Evolutionary conservation across 805 yeast species (phyloP), one percentile per base, ranked within the genome.

Genomic region (Metschnikowia aberdeeniae): DNA sequence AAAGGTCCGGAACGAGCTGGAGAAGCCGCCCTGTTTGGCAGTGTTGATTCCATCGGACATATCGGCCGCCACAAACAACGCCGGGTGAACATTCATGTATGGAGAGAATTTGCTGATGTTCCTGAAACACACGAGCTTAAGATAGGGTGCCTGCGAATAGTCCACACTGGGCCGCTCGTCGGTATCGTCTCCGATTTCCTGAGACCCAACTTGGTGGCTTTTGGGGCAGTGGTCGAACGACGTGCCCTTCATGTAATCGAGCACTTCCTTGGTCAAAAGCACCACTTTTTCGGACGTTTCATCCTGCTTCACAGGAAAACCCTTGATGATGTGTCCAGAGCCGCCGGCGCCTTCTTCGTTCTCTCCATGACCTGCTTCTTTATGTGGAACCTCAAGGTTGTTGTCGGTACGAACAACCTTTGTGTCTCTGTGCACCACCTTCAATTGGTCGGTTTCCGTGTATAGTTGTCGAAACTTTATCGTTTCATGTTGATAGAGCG

Each of bases 91-190:
- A 50, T 76, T 78, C 57, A 82, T 78, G 45, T 67, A 74, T 2
- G 80, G 76, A 46, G 74, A 71, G 40, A 76, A 67, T 35, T 75
- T 68, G 7, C 59, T 50, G 3, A 71, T 54, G 17, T 72, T 65
- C 47, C 87, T 69, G 61, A 87, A 88, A 1, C 96, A 92, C 6
- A 89, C 52, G 1, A 89, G 63, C 47, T 80, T 77, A 40, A 90
- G 64, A 41, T 77, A 75, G 0, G 89, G 82, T 0, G 74, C 59
- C 17, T 43, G 36, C 3, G 58, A 44, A 20, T 55, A 55, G 10
- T 48, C 29, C 30, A 47, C 26, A 34, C 52, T 39, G 29, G 42
- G 42, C 20, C 42, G 45, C 10, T 41, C 43, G 14, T 41, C 39
- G 33, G 26, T 34, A 4, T 40, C 50, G 9, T 41, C 46, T 26